Base-by-base conservation (phyloP, 768 basidiomycete species). In the Xerocomellus dryophilus region DNA sequence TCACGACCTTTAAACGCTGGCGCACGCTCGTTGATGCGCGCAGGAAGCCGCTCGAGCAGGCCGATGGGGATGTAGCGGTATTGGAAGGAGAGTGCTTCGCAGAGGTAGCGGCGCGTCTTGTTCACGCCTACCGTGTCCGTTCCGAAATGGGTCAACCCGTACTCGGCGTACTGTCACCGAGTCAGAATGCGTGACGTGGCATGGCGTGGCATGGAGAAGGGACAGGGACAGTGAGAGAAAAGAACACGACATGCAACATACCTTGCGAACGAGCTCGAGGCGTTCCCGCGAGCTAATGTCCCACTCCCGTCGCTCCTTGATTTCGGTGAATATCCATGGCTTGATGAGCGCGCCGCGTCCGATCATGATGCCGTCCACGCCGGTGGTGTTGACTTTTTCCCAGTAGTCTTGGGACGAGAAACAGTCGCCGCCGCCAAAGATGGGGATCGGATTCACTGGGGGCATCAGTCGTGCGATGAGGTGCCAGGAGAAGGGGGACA, bases 11-110 rank as follows among this genome's bases (percentile, higher is more conserved):
- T 77, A 74, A 90, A 98, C 0, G 89, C 82, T 0, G 93, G 92
- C 0, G 95, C 84, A 11, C 97, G 83, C 52, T 98, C 95, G 66
- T 98, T 98, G 60, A 99, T 84, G 54, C 80, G 78, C 3, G 78
- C 81, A 0, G 96, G 94, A 23, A 94, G 73, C 1, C 66, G 73
- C 68, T 99, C 95, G 18, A 98, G 80, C 7, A 99, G 74, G 0
- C 97, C 97, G 43, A 98, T 86, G 7, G 97, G 97, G 43, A 98
- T 76, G 66, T 99, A 99, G 42, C 97, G 91, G 69, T 96, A 88
- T 64, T 94, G 92, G 79, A 98, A 99, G 0, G 93, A 96, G 2
- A 99, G 78, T 0, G 93, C 86, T 73, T 98, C 97, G 68, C 92
- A 95, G 12, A 98, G 82, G 74, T 95, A 99, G 51, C 97, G 81